Evolutionary conservation across 2,329 filamentous ascomycete genomes (phyloP).

Genomic region (Diaporthe sp.): DNA sequence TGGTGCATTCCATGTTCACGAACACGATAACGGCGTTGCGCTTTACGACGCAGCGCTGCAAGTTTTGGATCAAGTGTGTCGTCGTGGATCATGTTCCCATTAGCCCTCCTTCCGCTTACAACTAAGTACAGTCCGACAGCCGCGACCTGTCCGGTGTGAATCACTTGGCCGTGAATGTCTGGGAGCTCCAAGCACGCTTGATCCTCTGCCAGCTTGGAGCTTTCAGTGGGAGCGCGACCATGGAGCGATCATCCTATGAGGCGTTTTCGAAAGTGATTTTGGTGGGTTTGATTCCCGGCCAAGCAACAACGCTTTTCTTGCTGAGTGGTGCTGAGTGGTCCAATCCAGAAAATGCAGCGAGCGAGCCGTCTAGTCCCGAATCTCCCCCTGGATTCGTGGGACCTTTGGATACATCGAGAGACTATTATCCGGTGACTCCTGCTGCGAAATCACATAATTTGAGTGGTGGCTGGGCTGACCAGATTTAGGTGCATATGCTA

Average conservation of each 20-base stretch:
- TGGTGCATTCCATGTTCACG: not conserved
- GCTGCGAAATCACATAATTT: not conserved
- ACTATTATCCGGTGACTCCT: not conserved
- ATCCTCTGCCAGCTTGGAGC: constrained; percentile 5
- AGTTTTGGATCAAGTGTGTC: not conserved
- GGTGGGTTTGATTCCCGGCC: not conserved
- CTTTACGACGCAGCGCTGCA: not conserved
- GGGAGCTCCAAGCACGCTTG: not conserved
- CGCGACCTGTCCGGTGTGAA: not conserved
- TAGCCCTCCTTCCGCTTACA: not conserved
- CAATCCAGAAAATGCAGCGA: not conserved
- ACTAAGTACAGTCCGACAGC: not conserved
- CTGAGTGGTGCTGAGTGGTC: not conserved
- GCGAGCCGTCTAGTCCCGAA: not conserved
- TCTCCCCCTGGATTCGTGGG: not conserved
- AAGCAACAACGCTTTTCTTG: not conserved
- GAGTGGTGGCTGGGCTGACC: not conserved
- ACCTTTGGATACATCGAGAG: not conserved
- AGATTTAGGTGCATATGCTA: not conserved
- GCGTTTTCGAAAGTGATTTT: not conserved
- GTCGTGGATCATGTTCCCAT: not conserved
- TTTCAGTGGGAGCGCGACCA: not conserved
- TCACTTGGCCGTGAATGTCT: not conserved
- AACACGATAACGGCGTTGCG: not conserved
- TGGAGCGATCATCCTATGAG: not conserved